Base-by-base conservation (phyloP, 2,329 filamentous ascomycete species). In the Colletotrichum horii region DNA sequence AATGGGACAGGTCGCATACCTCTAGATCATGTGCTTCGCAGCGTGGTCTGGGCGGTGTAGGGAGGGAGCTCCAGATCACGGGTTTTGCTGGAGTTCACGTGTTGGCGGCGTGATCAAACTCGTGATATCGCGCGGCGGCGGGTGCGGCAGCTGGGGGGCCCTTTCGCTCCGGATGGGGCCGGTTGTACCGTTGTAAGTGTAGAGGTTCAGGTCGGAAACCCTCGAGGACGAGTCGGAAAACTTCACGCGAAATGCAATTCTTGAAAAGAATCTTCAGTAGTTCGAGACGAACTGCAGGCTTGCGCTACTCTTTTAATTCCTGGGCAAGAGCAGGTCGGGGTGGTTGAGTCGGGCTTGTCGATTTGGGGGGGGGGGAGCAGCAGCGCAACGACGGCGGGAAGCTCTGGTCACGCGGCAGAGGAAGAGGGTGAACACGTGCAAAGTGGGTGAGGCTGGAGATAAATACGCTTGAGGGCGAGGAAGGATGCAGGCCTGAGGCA, bases 61-160 rank as follows among this genome's bases (percentile, higher is more conserved):
- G 36, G 70, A 60, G 55, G 30, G 36, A 75, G 72, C 66, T 77
- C 79, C 82, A 85, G 83, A 87, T 87, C 85, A 87, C 85, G 85
- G 85, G 85, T 85, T 76, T 85, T 83, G 78, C 78, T 66, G 64
- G 65, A 72, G 75, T 71, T 71, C 66, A 74, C 62, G 71, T 67
- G 67, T 74, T 77, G 85, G 85, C 83, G 83, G 83, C 81, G 84
- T 84, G 84, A 84, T 83, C 82, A 83, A 87, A 85, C 86, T 87
- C 86, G 86, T 87, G 86, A 87, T 87, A 85, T 87, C 85, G 85
- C 85, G 85, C 79, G 77, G 73, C 79, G 78, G 73, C 78, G 61
- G 74, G 61, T 74, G 73, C 79, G 78, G 73, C 78, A 58, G 74
- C 68, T 74, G 68, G 66, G 68, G 72, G 75, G 61, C 34, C 28